A percentile compares a stretch with the other conserved stretches of the same genome.
Evolutionary conservation across 331 rosid species (phyloP).

Genomic region (Quercus lobata): DNA sequence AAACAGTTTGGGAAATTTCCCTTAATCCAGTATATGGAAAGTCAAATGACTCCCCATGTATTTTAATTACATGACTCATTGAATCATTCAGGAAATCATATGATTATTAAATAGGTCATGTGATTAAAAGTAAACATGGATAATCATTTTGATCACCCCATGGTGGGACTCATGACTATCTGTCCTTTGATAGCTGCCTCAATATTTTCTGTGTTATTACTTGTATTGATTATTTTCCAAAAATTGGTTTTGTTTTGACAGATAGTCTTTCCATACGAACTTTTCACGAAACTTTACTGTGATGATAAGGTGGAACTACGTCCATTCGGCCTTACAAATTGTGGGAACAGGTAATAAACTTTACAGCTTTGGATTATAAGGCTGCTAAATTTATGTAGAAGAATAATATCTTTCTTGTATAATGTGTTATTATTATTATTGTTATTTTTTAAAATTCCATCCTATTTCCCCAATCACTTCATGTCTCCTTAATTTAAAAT

Average conservation of each 20-base stretch:
- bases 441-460: background rate
- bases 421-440: background rate
- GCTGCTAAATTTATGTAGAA: background rate
- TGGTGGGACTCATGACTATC: no score
- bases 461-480: background rate
- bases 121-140: no score
- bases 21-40: no score
- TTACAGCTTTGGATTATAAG: constrained; percentile 6
- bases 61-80: no score
- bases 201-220: background rate
- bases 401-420: background rate
- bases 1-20: no score
- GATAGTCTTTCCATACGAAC: constrained; percentile 65
- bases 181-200: constrained; percentile 11
- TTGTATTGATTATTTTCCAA: constrained; percentile 11
- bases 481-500: background rate
- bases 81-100: no score
- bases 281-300: constrained; percentile 59
- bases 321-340: constrained; percentile 78
- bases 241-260: constrained; percentile 37
- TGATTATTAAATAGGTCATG: background rate
- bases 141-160: no score
- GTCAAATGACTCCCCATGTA: no score
- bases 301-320: constrained; percentile 48
- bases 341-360: constrained; percentile 74